Evolutionary conservation across 129 eudicot species (phyloP).

Genomic region (Flaveria trinervia): DNA sequence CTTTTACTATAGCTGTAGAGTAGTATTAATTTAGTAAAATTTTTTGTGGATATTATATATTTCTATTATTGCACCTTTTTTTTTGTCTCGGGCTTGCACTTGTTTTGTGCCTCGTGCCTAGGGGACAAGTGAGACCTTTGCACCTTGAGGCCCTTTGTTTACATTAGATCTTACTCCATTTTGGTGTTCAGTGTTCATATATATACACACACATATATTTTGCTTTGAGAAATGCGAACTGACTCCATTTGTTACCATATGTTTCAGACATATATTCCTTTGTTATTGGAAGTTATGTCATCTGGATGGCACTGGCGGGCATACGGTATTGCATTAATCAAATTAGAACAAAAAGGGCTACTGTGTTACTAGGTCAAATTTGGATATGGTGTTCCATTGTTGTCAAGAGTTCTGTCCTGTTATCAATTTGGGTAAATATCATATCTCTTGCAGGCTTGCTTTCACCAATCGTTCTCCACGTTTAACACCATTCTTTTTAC

Average conservation of each 20-base stretch:
- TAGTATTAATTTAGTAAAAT: no score
- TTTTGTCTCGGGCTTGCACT: no score
- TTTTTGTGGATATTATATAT: no score
- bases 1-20: no score
- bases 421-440: slow-evolving; percentile 84
- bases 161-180: not conserved
- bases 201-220: not conserved
- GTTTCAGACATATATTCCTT: slow-evolving; percentile 75
- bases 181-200: not conserved
- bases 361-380: slow-evolving; percentile 58
- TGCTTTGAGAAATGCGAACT: not conserved
- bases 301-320: slow-evolving; percentile 89
- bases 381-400: slow-evolving; percentile 88
- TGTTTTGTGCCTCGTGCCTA: no score
- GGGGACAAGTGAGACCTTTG: no score
- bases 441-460: not conserved
- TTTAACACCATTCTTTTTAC: slow-evolving; percentile 22
- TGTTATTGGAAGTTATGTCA: slow-evolving; percentile 83
- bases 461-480: not conserved
- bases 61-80: no score
- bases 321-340: slow-evolving; percentile 69
- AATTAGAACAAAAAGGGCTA: slow-evolving; percentile 66
- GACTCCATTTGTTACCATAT: not conserved
- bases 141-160: no score
- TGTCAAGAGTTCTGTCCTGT: slow-evolving; percentile 70